phyloP scores from a whole-genome alignment of 768 basidiomycete species.

The Brasilioporus rufonigricans region DNA sequence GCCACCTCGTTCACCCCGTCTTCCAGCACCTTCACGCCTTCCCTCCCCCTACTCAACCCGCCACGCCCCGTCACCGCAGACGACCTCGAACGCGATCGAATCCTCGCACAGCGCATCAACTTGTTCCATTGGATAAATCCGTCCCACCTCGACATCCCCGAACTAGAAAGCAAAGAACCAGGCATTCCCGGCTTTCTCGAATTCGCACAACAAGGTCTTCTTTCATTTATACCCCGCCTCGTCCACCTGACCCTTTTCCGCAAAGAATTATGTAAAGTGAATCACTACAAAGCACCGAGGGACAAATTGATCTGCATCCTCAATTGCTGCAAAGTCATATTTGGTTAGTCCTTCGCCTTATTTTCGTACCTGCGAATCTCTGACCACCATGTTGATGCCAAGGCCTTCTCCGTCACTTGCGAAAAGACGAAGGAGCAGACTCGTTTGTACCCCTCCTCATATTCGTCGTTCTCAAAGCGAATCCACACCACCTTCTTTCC shows the following conservation, averaged over 20 bases:
- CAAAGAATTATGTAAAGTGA: constrained; percentile 90
- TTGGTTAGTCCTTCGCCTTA: constrained; percentile 57
- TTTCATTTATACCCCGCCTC: background rate
- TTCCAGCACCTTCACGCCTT: constrained; percentile 88
- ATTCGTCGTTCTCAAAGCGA: constrained; percentile 90
- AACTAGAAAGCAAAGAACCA: constrained; percentile 54
- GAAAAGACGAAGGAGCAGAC: constrained; percentile 86
- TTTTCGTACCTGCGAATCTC: constrained; percentile 1
- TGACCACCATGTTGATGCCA: background rate
- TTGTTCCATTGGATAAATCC: constrained; percentile 91
- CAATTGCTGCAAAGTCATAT: constrained; percentile 99
- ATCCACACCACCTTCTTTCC: constrained; percentile 88
- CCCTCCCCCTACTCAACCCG: constrained; percentile 61
- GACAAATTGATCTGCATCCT: constrained; percentile 98
- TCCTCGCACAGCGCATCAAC: constrained; percentile 84
- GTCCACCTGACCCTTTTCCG: background rate
- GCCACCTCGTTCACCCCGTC: constrained; percentile 5
- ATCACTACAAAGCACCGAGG: constrained; percentile 97
- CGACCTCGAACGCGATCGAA: constrained; percentile 93
- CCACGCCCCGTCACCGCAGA: constrained; percentile 84
- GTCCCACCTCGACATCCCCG: constrained; percentile 87
- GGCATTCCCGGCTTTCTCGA: constrained; percentile 70
- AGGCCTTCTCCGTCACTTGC: constrained; percentile 89
- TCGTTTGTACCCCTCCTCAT: constrained; percentile 94
- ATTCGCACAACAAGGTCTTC: constrained; percentile 82